Evolutionary conservation across 2,329 filamentous ascomycete genomes (phyloP), one percentile per base, ranked within the genome.

Genomic region (Aspergillus latus): DNA sequence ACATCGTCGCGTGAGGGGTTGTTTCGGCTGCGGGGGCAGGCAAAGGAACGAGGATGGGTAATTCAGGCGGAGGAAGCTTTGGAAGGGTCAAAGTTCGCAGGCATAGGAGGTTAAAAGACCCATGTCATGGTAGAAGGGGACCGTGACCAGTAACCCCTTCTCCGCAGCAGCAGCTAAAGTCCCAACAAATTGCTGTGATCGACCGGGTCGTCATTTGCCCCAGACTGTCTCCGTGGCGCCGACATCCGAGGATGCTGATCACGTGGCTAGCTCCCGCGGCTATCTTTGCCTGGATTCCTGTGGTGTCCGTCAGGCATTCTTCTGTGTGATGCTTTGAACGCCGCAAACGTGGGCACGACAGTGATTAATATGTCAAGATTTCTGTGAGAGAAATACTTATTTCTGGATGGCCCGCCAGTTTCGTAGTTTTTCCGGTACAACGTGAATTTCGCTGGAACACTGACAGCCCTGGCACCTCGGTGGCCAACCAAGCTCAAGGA

Each of bases 1-100:
- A 57, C 72, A 74, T 72, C 45, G 49, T 65, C 37, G 53, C 47
- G 54, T 57, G 26, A 48, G 43, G 32, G 40, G 45, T 13, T 37
- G 40, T 32, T 40, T 15, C 39, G 28, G 30, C 11, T 32, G 16
- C 16, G 10, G 46, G 30, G 26, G n/a, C 34, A 13, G 34, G 8
- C 34, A 13, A 45, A 15, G 15, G 45, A 26, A 16, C 21, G 40
- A 21, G 21, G 39, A 13, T 29, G 42, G 34, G 49, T 44, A 39
- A 46, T 26, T 53, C 50, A 57, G 47, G 49, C 48, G 49, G 39
- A 37, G 28, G 16, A 42, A 21, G 44, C 42, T 15, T 16, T 6
- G 49, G 48, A 36, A 16, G 15, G 13, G 21, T 48, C 46, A 53
- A 39, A 43, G 44, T 48, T 52, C 52, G 55, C 59, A 54, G 55